Base-by-base conservation (phyloP, 441 rosid species). In the Metrosideros polymorpha region DNA sequence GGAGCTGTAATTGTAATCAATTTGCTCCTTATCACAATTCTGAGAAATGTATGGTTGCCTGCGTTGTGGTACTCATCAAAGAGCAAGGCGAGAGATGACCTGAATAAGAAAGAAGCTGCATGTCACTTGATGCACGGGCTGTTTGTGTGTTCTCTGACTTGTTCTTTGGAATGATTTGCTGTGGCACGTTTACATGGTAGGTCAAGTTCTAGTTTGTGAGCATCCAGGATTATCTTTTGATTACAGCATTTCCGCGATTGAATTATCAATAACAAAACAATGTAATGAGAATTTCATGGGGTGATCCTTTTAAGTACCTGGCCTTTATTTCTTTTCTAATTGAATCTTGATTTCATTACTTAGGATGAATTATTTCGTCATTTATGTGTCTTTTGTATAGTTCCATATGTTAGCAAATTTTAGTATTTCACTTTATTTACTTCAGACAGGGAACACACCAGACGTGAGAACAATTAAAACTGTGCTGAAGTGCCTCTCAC, bases 401-500 rank as follows among this genome's bases (percentile, higher is more conserved):
- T 22, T 71, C 82, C 49, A 71, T 12, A 39, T 43, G 82, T 71
- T 10, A 24, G 47, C 82, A 71, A 71, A 39, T 39, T 71, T 66
- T 71, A 25, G n/a, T 86, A 55, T 43, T 50, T 79, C 55, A 84
- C 85, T 56, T 88, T 89, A 86, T 85, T 84, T 88, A 84, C 89
- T 92, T 51, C 93, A 94, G 97, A 91, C 32, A 47, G 93, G 90
- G 90, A 83, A 71, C 83, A 39, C 51, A 85, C 83, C 88, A 49
- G 85, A 85, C 61, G 87, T 90, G 84, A 89, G 88, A 86, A 89
- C 95, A 25, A 82, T 94, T 83, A 90, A 90, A 52, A 86, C 95
- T 77, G 92, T 92, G 88, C 88, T 97, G 87, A 93, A 94, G 93
- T 97, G 97, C 91, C 96, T 97, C 89, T 92, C 95, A 82, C 90